These are phyloP conservation scores for Lathyrus aphaca DNA, from an alignment of 306 rosid species.

Conservation along the genomic window DNA sequence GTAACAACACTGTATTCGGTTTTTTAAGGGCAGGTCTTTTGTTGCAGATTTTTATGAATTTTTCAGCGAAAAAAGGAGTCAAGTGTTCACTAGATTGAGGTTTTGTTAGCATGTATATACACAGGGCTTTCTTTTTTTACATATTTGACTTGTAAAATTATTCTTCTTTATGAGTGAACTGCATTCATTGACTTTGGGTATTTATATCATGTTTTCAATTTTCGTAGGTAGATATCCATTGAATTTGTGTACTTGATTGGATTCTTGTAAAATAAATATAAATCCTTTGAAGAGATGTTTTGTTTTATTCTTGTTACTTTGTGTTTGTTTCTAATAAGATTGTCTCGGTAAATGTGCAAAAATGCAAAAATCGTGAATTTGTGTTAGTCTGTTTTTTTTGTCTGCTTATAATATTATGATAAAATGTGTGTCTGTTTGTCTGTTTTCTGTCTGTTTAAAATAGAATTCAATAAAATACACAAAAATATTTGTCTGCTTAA, in stretches of 20 bases:
- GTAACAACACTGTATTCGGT: slow-evolving; percentile 30
- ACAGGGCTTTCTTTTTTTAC: slow-evolving; percentile 34
- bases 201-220: not conserved
- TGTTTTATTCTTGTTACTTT: not conserved
- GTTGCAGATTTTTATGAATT: slow-evolving; percentile 10
- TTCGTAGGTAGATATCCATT: not conserved
- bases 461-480: too few species aligned
- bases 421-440: too few species aligned
- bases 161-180: slow-evolving; percentile 32
- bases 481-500: too few species aligned
- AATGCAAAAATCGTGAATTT: not conserved
- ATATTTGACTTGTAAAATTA: slow-evolving; percentile 43
- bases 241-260: not conserved
- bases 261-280: slow-evolving; percentile 1
- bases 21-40: slow-evolving; percentile 44
- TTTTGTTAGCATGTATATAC: slow-evolving; percentile 40
- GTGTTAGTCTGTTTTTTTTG: too few species aligned
- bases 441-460: too few species aligned
- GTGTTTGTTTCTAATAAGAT: not conserved
- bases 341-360: not conserved
- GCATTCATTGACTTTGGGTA: slow-evolving; percentile 2
- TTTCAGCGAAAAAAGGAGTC: slow-evolving; percentile 29
- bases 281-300: not conserved
- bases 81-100: slow-evolving; percentile 27
- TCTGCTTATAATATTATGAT: too few species aligned